These are phyloP conservation scores for Puccinia brachypodii DNA, from an alignment of 1,284 basidiomycete genomes.

Conservation along the genomic window DNA sequence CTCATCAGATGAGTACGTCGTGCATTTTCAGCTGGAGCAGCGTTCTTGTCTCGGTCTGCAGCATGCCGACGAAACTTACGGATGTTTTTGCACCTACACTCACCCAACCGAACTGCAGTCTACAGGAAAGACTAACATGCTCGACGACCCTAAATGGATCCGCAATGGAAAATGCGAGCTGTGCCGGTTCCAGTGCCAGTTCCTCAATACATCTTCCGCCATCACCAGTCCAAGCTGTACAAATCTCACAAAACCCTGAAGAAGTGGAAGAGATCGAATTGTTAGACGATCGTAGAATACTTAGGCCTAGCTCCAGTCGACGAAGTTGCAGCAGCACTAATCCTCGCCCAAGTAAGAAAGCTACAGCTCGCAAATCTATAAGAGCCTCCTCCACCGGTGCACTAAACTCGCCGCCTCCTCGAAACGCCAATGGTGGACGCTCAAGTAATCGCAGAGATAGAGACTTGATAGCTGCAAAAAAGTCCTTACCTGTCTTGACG, in stretches of 20 bases:
- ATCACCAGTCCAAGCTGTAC: not conserved
- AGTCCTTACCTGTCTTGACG: slow-evolving; percentile 11
- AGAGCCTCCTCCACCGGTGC: not conserved
- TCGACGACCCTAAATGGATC: not conserved
- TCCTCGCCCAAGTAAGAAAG: not conserved
- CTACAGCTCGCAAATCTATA: not conserved
- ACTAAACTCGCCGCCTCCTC: not conserved
- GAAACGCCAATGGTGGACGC: not conserved
- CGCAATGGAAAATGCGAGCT: not conserved
- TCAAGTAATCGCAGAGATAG: not conserved
- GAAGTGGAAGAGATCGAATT: not conserved
- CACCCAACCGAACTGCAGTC: not conserved
- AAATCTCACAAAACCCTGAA: not conserved
- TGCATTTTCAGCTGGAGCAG: not conserved
- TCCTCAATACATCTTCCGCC: not conserved
- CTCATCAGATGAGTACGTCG: not conserved
- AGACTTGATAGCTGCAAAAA: not conserved
- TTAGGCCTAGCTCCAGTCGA: not conserved
- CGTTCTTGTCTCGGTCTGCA: not conserved
- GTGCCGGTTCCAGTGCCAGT: not conserved
- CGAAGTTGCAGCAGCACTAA: not conserved
- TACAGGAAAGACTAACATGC: not conserved
- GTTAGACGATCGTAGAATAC: not conserved
- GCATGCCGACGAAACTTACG: not conserved
- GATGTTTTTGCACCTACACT: not conserved